Evolutionary conservation across 1,284 basidiomycete genomes (phyloP).

Genomic region (Irpex sp.): DNA sequence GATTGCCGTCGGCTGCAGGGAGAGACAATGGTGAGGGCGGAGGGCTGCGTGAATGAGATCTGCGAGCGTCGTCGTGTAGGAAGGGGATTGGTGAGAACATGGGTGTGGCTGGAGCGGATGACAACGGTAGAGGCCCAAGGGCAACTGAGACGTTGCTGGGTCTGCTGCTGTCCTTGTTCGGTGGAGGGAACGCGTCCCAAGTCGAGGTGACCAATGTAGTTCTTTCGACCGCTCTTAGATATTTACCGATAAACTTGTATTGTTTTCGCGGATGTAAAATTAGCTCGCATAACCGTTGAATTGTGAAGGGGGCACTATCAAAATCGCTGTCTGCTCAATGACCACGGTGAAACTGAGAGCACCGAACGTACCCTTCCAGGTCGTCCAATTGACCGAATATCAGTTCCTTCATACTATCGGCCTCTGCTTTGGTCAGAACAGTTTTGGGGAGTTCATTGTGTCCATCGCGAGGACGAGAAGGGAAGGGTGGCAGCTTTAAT

Average conservation of each 20-base stretch:
- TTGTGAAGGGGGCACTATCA: conserved; percentile 80
- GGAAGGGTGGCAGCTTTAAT: conserved; percentile 78
- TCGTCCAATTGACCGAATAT: conserved; percentile 70
- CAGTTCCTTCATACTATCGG: conserved; percentile 51
- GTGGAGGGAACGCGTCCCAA: conserved; percentile 64
- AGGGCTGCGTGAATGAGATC: conserved; percentile 71
- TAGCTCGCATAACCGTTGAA: conserved; percentile 91
- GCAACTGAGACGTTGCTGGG: conserved; percentile 24
- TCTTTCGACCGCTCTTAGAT: conserved; percentile 86
- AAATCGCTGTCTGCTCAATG: conserved; percentile 5
- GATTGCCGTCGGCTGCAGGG: conserved; percentile 28
- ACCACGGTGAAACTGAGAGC: conserved; percentile 3
- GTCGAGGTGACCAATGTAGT: conserved; percentile 84
- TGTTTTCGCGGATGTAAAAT: conserved; percentile 65
- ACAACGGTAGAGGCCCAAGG: conserved; percentile 36
- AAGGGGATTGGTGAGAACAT: conserved; percentile 84
- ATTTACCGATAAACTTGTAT: conserved; percentile 84
- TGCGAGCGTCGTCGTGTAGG: conserved; percentile 71
- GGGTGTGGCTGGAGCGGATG: conserved; percentile 64
- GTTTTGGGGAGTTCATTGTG: conserved; percentile 53
- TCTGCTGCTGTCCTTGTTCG: conserved; percentile 1
- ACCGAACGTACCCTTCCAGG: conserved; percentile 64
- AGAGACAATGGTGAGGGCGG: conserved; percentile 68
- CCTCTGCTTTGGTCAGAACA: conserved; percentile 64
- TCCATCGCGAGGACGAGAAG: conserved; percentile 52